Conservation (phyloP, 73 alveolate species). For the Stentor roeselii region DNA sequence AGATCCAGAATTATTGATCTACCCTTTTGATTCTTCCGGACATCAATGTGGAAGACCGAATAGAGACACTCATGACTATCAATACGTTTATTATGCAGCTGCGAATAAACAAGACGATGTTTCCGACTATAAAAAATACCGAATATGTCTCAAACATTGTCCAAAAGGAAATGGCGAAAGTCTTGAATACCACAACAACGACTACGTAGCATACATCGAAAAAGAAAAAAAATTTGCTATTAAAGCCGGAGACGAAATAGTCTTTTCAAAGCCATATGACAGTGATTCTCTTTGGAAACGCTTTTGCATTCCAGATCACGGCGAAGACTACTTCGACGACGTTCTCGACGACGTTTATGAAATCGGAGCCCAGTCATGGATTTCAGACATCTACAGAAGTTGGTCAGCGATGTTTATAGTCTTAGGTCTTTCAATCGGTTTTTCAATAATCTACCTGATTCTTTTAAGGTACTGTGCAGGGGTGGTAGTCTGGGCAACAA, state of each 20-base stretch:
- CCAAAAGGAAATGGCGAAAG: slow-evolving; percentile 18
- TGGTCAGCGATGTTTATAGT: slow-evolving; percentile 29
- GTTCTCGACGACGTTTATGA: slow-evolving; percentile 8
- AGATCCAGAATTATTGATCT: slow-evolving; percentile 60
- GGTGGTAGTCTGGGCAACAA: slow-evolving; percentile 31
- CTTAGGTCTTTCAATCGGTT: slow-evolving; percentile 1
- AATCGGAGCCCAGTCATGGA: not conserved
- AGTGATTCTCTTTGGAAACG: not conserved
- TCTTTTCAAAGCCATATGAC: no score
- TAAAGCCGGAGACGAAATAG: not conserved
- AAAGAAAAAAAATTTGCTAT: not conserved
- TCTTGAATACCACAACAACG: not conserved
- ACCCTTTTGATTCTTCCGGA: slow-evolving; percentile 30
- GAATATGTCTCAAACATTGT: slow-evolving; percentile 35
- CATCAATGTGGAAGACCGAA: slow-evolving; percentile 26
- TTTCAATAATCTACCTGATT: not conserved
- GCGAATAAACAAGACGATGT: not conserved
- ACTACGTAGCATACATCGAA: not conserved
- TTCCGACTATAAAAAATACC: not conserved
- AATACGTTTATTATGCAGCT: slow-evolving; percentile 25
- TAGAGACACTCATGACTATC: not conserved
- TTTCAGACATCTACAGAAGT: slow-evolving; percentile 4
- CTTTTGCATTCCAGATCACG: slow-evolving; percentile 7
- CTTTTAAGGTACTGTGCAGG: slow-evolving; percentile 20
- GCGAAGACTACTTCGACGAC: not conserved